phyloP scores from a whole-genome alignment of 768 basidiomycete genomes.

The Arthromyces matolae region DNA sequence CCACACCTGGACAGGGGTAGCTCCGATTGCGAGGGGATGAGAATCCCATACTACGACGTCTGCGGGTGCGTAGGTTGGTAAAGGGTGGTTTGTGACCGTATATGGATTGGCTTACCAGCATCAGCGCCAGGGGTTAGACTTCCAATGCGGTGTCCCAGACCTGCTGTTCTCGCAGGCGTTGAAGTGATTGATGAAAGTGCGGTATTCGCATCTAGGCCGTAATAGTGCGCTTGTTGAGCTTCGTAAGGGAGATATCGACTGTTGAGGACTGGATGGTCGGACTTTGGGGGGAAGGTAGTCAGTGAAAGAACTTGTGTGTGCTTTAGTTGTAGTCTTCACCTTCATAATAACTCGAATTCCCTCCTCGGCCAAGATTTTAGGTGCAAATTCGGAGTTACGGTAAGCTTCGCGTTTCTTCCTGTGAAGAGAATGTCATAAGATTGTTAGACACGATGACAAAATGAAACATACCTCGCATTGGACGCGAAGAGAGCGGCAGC shows the following conservation, averaged over 20 bases:
- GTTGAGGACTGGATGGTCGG: slow-evolving; percentile 55
- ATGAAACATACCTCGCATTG: slow-evolving; percentile 39
- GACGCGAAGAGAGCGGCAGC: slow-evolving; percentile 72
- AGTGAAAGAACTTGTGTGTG: background rate
- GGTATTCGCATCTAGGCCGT: slow-evolving; percentile 54
- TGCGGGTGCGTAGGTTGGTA: slow-evolving; percentile 11
- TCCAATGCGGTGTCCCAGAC: slow-evolving; percentile 68
- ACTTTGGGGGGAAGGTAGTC: slow-evolving; percentile 26
- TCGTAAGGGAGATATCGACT: slow-evolving; percentile 68
- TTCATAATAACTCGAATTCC: slow-evolving; percentile 74
- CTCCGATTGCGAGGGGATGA: slow-evolving; percentile 73
- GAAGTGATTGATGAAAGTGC: slow-evolving; percentile 64
- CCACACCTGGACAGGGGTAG: background rate
- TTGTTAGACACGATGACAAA: background rate
- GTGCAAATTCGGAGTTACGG: slow-evolving; percentile 69
- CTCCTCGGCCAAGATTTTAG: slow-evolving; percentile 62
- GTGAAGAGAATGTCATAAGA: background rate
- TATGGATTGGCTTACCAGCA: slow-evolving; percentile 15
- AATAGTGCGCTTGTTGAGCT: slow-evolving; percentile 66
- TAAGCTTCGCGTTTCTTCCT: slow-evolving; percentile 54
- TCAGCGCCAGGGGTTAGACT: slow-evolving; percentile 47
- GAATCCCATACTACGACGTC: slow-evolving; percentile 64
- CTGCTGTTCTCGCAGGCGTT: slow-evolving; percentile 59
- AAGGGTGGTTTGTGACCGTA: too few relatives aligned
- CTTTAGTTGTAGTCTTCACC: too few relatives aligned